Percentiles rank a stretch among this genome's conserved stretches.
These are phyloP conservation scores for Haplosporangium sp. DNA, from an alignment of 371 early-diverging fungal genomes.

Conservation along the genomic window DNA sequence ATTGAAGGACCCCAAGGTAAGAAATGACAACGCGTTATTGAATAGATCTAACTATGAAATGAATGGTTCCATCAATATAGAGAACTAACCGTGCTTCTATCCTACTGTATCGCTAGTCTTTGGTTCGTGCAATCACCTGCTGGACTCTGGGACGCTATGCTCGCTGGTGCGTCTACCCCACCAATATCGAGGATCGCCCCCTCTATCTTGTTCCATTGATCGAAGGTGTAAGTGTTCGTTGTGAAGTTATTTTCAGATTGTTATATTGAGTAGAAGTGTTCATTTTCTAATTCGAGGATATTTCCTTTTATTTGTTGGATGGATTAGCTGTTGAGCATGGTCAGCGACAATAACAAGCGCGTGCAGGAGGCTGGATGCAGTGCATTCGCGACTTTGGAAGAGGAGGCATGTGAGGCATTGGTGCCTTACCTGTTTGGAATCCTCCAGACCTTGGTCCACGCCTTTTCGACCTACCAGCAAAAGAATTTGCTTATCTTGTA, in stretches of 20 bases:
- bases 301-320: not conserved
- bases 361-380: conserved; percentile 97
- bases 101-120: conserved; percentile 64
- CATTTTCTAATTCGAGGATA: no score
- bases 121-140: conserved; percentile 96
- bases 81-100: not conserved
- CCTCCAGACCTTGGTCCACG: conserved; percentile 76
- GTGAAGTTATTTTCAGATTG: not conserved
- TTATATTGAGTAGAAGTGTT: not conserved
- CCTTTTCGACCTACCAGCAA: conserved; percentile 87
- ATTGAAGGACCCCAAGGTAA: conserved; percentile 83
- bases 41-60: not conserved
- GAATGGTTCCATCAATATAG: not conserved
- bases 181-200: conserved; percentile 69
- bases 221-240: conserved; percentile 64
- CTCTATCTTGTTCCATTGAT: conserved; percentile 86
- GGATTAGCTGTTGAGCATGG: conserved; percentile 70
- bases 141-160: conserved; percentile 97
- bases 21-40: not conserved
- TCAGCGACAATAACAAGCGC: conserved; percentile 91
- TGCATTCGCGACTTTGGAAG: conserved; percentile 93
- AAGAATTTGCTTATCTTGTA: conserved; percentile 91
- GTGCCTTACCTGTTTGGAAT: conserved; percentile 88
- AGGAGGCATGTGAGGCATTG: conserved; percentile 81
- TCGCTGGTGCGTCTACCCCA: conserved; percentile 79